Evolutionary conservation across 441 rosid genomes (phyloP).

Genomic region (Pelargonium myrrhifolium): DNA sequence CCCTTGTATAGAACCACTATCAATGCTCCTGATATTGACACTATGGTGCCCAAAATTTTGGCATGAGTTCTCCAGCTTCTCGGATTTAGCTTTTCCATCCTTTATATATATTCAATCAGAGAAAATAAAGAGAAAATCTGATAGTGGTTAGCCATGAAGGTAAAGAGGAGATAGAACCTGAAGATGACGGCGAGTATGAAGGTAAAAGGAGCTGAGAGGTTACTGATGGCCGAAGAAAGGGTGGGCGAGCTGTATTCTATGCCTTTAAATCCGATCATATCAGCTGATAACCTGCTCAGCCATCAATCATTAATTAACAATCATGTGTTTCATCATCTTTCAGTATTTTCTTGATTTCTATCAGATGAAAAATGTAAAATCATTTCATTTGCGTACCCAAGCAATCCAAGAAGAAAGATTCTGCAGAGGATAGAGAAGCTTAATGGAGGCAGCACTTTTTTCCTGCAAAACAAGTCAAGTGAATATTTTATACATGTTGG

Average conservation of each 20-base stretch:
- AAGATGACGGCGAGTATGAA: slow-evolving; percentile 21
- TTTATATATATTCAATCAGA: background rate
- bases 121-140: too few species aligned
- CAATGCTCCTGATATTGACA: slow-evolving; percentile 44
- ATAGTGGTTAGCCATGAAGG: too few species aligned
- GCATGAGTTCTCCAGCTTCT: slow-evolving; percentile 44
- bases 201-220: slow-evolving; percentile 21
- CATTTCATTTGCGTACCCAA: slow-evolving; percentile 11
- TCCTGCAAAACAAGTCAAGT: slow-evolving; percentile 15
- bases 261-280: slow-evolving; percentile 21
- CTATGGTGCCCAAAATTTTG: slow-evolving; percentile 23
- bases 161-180: slow-evolving; percentile 8
- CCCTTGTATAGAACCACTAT: slow-evolving; percentile 26
- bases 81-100: slow-evolving; percentile 53
- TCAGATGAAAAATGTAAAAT: too few species aligned
- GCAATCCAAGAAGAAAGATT: slow-evolving; percentile 16
- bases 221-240: slow-evolving; percentile 26
- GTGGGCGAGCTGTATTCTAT: slow-evolving; percentile 21
- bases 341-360: too few species aligned
- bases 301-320: background rate
- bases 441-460: slow-evolving; percentile 20
- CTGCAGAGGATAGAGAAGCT: slow-evolving; percentile 11
- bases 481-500: too few species aligned
- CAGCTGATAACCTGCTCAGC: slow-evolving; percentile 17
- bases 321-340: too few species aligned